phyloP scores from a whole-genome alignment of 768 basidiomycete genomes.

The Leccinum arenicola region DNA sequence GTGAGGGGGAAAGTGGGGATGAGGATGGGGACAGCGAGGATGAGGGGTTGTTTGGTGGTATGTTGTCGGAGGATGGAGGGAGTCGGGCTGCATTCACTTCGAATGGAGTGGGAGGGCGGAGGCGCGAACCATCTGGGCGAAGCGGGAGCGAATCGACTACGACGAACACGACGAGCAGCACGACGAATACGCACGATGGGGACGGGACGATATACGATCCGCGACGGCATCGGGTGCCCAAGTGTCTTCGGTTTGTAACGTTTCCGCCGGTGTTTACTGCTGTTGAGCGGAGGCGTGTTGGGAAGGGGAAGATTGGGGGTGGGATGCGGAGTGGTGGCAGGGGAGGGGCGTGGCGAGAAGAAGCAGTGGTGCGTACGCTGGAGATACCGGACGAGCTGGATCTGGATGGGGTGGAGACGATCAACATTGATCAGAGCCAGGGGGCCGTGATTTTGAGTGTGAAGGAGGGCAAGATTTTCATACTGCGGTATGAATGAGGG shows the following conservation, averaged over 20 bases:
- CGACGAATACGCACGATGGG: conserved; percentile 14
- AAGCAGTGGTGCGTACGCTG: conserved; percentile 55
- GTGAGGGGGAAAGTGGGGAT: conserved; percentile 20
- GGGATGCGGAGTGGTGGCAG: neutral
- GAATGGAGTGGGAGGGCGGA: conserved; percentile 2
- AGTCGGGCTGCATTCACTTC: neutral
- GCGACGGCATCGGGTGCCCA: conserved; percentile 34
- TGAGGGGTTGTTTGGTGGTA: conserved; percentile 10
- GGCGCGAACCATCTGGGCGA: neutral
- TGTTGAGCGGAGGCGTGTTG: conserved; percentile 13
- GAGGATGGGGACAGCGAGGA: neutral
- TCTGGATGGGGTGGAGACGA: conserved; percentile 64
- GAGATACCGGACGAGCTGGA: conserved; percentile 65
- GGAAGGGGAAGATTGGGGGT: neutral
- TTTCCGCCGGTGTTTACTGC: conserved; percentile 50
- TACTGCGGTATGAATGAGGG: conserved; percentile 59
- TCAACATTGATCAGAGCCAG: conserved; percentile 76
- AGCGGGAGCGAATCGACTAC: conserved; percentile 2
- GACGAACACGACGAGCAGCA: neutral
- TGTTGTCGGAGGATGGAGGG: conserved; percentile 11
- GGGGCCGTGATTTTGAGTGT: conserved; percentile 70
- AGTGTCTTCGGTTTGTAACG: conserved; percentile 65
- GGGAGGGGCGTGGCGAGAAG: conserved; percentile 28
- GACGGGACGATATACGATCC: conserved; percentile 23
- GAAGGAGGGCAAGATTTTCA: conserved; percentile 67